These are phyloP conservation scores for Comarum palustre DNA, from an alignment of 306 rosid genomes.

Conservation along the genomic window DNA sequence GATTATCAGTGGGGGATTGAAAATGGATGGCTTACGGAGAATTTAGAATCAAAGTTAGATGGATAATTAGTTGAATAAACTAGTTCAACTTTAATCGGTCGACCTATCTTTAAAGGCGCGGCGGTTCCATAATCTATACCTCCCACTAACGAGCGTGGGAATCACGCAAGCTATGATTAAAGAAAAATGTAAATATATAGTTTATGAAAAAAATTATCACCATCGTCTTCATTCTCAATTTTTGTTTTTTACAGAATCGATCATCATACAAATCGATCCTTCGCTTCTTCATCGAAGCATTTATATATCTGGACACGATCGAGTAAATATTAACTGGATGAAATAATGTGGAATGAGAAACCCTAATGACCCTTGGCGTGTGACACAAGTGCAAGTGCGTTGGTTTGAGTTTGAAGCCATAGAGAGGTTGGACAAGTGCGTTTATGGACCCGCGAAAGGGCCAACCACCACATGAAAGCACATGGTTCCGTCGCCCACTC, in stretches of 20 bases:
- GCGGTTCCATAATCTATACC: conserved; percentile 2
- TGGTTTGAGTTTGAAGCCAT: conserved; percentile 11
- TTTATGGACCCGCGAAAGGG: conserved; percentile 36
- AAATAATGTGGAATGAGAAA: not conserved
- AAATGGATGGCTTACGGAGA: conserved; percentile 32
- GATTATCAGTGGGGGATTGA: conserved; percentile 24
- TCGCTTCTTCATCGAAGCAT: too few species aligned
- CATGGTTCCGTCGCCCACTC: conserved; percentile 47
- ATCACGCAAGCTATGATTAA: conserved; percentile 22
- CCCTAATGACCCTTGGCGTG: not conserved
- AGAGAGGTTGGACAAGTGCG: conserved; percentile 45
- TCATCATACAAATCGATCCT: too few species aligned
- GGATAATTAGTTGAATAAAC: not conserved
- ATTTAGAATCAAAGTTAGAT: conserved; percentile 22
- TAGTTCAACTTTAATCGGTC: conserved; percentile 7
- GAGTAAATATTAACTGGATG: not conserved
- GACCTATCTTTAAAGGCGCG: conserved; percentile 21
- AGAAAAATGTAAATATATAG: not conserved
- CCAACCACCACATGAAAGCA: conserved; percentile 60
- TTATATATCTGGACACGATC: too few species aligned
- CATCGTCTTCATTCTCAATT: too few species aligned
- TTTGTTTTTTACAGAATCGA: too few species aligned
- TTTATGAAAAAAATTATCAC: too few species aligned
- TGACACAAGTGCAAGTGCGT: not conserved
- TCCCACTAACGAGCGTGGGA: conserved; percentile 25